Evolutionary conservation across 345 rosid species (phyloP).

Genomic region (Conringia planisiliqua): DNA sequence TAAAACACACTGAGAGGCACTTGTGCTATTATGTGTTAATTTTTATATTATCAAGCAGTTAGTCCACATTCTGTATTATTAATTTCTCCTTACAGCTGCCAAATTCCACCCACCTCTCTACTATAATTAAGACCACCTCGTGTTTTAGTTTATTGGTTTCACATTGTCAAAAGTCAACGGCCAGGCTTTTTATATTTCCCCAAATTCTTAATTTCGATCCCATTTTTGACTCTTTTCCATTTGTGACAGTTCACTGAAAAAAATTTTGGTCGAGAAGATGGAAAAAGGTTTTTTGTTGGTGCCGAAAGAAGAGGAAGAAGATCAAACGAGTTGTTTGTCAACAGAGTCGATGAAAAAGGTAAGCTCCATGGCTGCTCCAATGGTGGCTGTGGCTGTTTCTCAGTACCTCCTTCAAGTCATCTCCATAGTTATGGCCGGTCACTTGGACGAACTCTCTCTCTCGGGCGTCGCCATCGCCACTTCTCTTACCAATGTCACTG

Average conservation of each 20-base stretch:
- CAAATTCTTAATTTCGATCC: too few relatives aligned
- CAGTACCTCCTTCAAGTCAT: constrained; percentile 32
- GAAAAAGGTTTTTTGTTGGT: constrained; percentile 19
- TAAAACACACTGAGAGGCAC: too few relatives aligned
- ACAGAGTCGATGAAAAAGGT: constrained; percentile 30
- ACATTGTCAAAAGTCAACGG: not conserved
- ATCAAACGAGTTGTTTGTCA: not conserved
- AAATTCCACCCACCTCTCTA: not conserved
- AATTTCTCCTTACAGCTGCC: not conserved
- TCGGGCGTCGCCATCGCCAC: constrained; percentile 29
- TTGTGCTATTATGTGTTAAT: too few relatives aligned
- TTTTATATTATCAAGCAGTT: too few relatives aligned
- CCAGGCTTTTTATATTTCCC: not conserved
- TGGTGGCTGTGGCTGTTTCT: constrained; percentile 34
- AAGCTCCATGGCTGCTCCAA: constrained; percentile 34
- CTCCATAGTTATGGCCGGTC: constrained; percentile 33
- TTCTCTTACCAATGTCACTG: constrained; percentile 34
- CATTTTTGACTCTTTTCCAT: not conserved
- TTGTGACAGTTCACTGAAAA: not conserved
- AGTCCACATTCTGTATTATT: not conserved
- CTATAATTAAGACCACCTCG: not conserved
- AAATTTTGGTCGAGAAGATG: not conserved
- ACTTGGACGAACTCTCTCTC: constrained; percentile 32
- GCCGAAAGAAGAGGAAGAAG: constrained; percentile 8
- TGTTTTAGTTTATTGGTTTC: not conserved